Evolutionary conservation across 208 protist genomes (phyloP).

Genomic region (Crithidia acanthocephali): DNA sequence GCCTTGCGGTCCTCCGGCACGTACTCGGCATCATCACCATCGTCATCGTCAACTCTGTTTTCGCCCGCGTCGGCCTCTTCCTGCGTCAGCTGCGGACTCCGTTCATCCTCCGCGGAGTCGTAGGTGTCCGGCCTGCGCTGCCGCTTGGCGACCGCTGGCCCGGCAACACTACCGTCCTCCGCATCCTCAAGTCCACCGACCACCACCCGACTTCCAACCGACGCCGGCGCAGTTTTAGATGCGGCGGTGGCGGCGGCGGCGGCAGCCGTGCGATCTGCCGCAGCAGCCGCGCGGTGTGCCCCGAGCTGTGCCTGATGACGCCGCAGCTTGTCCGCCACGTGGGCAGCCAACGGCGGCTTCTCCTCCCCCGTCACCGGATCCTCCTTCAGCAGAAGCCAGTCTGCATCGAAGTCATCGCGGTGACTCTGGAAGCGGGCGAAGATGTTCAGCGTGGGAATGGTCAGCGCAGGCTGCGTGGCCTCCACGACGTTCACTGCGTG

Average conservation of each 20-base stretch:
- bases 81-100: background rate
- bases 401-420: conserved; percentile 62
- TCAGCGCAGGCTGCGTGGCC: conserved; percentile 20
- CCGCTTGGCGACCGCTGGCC: background rate
- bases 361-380: conserved; percentile 31
- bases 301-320: conserved; percentile 39
- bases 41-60: background rate
- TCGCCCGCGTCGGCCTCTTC: background rate
- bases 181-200: background rate
- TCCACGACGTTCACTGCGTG: conserved; percentile 15
- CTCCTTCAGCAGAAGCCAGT: conserved; percentile 80
- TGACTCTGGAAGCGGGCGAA: conserved; percentile 75
- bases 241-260: background rate
- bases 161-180: background rate
- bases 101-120: conserved; percentile 17
- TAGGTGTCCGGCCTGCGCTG: conserved; percentile 20
- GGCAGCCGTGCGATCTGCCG: conserved; percentile 18
- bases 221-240: background rate
- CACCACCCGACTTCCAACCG: too few relatives aligned
- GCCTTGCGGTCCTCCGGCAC: conserved; percentile 34
- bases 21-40: conserved; percentile 56
- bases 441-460: conserved; percentile 56
- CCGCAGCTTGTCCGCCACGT: conserved; percentile 52
- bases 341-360: conserved; percentile 32
- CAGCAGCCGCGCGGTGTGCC: conserved; percentile 20